Conservation (phyloP, 2,329 filamentous ascomycete species). For the Zasmidium cellare region DNA sequence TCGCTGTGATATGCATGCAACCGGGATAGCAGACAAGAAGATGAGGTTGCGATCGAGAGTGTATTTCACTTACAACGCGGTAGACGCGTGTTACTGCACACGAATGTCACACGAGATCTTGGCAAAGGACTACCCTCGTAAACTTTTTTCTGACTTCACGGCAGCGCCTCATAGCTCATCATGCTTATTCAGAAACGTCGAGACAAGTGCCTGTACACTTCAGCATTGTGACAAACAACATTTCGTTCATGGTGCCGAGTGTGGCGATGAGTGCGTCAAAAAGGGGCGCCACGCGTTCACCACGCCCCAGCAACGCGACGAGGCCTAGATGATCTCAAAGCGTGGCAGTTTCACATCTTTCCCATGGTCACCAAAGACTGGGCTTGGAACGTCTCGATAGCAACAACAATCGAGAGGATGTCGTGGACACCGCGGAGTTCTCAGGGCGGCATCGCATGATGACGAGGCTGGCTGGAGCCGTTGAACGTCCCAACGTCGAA, state of each 20-base stretch:
- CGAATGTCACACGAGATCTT: neutral
- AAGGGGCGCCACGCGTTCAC: neutral
- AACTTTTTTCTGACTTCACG: neutral
- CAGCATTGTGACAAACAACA: neutral
- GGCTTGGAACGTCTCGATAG: neutral
- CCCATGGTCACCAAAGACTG: neutral
- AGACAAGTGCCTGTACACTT: too few species aligned
- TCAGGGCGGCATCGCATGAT: neutral
- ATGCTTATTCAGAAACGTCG: too few species aligned
- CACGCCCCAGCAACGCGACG: neutral
- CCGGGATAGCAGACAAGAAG: too few species aligned
- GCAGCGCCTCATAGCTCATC: neutral
- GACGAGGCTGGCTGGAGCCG: neutral
- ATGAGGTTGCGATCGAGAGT: too few species aligned
- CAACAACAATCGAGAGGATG: neutral
- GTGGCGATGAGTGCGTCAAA: neutral
- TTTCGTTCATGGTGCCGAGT: neutral
- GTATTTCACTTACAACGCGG: neutral
- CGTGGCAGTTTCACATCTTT: neutral
- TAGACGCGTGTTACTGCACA: neutral
- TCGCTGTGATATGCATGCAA: conserved; percentile 1
- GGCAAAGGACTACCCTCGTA: neutral
- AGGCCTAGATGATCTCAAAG: neutral
- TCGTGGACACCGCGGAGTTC: neutral
- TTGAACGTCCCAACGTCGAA: neutral